Percentiles rank a stretch among this genome's conserved stretches.
These are phyloP conservation scores for Metroxylon sagu DNA, from an alignment of 176 grass and related monocot species.

Conservation along the genomic window DNA sequence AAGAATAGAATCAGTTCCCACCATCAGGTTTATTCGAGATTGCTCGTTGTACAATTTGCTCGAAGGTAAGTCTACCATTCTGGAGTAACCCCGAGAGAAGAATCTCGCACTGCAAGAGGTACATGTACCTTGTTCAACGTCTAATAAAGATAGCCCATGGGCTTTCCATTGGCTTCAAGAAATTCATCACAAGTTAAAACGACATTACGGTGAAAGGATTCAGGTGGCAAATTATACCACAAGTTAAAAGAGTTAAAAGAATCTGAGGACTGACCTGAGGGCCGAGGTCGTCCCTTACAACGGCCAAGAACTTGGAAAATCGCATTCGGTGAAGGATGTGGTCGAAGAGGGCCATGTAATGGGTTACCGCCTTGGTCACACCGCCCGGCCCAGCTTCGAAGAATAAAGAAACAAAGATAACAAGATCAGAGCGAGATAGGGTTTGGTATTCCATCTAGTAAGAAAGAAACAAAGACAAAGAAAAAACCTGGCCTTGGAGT, in stretches of 20 bases:
- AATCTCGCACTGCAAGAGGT: slow-evolving; percentile 46
- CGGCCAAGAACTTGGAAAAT: slow-evolving; percentile 65
- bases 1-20: not conserved
- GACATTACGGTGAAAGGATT: too few relatives aligned
- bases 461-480: too few relatives aligned
- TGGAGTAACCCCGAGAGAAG: slow-evolving; percentile 68
- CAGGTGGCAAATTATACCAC: too few relatives aligned
- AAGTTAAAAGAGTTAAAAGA: too few relatives aligned
- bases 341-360: slow-evolving; percentile 59
- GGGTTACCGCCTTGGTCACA: slow-evolving; percentile 27
- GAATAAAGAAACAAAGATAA: slow-evolving; percentile 9
- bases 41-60: slow-evolving; percentile 58
- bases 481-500: slow-evolving; percentile 18
- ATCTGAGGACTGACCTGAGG: slow-evolving; percentile 8
- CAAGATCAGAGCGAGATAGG: too few relatives aligned
- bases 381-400: slow-evolving; percentile 16
- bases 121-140: too few relatives aligned
- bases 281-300: slow-evolving; percentile 44
- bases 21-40: slow-evolving; percentile 30
- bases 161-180: too few relatives aligned
- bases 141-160: too few relatives aligned
- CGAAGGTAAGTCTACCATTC: slow-evolving; percentile 87
- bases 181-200: too few relatives aligned
- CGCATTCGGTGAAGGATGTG: slow-evolving; percentile 59
- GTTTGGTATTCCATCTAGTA: too few relatives aligned